A percentile compares a stretch with the other conserved stretches of the same genome.
phyloP scores from a whole-genome alignment of 2,329 filamentous ascomycete genomes.

The Aspergillus proliferans region DNA sequence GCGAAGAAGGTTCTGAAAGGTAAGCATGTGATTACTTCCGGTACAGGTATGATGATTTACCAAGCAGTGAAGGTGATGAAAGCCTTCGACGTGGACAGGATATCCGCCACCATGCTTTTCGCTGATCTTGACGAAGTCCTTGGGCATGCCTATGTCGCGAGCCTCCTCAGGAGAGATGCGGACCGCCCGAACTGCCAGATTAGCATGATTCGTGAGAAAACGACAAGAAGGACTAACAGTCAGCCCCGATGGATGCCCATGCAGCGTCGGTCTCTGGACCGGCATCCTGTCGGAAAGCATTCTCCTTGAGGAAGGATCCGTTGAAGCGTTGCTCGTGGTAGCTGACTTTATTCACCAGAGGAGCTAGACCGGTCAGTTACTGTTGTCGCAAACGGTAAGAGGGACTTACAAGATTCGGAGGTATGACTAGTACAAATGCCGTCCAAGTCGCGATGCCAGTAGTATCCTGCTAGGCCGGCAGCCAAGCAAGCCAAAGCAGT shows the following conservation, averaged over 20 bases:
- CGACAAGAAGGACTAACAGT: conserved; percentile 36
- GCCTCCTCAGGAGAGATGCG: conserved; percentile 48
- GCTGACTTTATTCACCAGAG: conserved; percentile 34
- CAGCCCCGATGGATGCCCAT: conserved; percentile 48
- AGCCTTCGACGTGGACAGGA: conserved; percentile 25
- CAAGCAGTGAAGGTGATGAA: conserved; percentile 46
- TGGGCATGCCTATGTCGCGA: conserved; percentile 44
- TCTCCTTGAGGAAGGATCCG: conserved; percentile 51
- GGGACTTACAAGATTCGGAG: conserved; percentile 18
- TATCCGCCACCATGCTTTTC: conserved; percentile 54
- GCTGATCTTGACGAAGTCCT: conserved; percentile 51
- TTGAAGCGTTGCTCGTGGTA: conserved; percentile 47
- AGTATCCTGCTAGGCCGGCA: conserved; percentile 11
- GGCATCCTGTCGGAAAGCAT: conserved; percentile 46
- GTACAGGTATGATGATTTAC: conserved; percentile 24
- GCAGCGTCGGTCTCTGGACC: conserved; percentile 52
- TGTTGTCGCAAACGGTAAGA: neutral
- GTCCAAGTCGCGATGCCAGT: conserved; percentile 16
- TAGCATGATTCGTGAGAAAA: neutral
- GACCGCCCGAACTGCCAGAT: conserved; percentile 38
- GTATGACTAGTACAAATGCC: conserved; percentile 3
- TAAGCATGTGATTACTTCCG: neutral
- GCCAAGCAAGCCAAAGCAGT: conserved; percentile 9
- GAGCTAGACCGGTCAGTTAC: conserved; percentile 18
- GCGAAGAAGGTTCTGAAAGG: conserved; percentile 50